Conservation (phyloP, 1,139 yeast species). For the Debaryomyces udenii region DNA sequence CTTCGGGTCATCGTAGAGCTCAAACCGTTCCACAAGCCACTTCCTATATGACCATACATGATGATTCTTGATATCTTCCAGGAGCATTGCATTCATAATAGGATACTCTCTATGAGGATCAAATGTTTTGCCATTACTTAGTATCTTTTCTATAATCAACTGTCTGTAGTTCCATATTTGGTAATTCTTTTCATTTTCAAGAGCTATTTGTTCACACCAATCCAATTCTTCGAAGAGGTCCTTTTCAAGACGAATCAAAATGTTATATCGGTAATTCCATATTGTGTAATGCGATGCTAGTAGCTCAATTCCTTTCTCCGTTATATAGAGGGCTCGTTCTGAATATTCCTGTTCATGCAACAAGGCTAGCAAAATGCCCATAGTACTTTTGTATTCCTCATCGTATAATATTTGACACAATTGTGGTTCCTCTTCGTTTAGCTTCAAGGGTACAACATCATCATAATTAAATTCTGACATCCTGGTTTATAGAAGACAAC, state of each 20-base stretch:
- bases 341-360: constrained; percentile 64
- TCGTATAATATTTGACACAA: constrained; percentile 79
- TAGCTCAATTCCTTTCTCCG: constrained; percentile 61
- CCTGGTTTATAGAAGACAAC: background rate
- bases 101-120: constrained; percentile 61
- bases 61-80: constrained; percentile 84
- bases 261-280: constrained; percentile 78
- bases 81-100: constrained; percentile 65
- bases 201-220: constrained; percentile 79
- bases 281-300: constrained; percentile 92
- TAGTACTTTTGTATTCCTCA: constrained; percentile 63
- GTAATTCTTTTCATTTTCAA: constrained; percentile 84
- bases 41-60: constrained; percentile 94
- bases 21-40: constrained; percentile 69
- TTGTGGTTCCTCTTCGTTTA: constrained; percentile 51
- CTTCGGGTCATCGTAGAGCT: constrained; percentile 41
- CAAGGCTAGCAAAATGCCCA: constrained; percentile 66
- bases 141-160: constrained; percentile 45
- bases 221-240: constrained; percentile 55
- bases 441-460: constrained; percentile 44
- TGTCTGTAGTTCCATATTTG: constrained; percentile 96
- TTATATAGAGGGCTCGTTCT: constrained; percentile 69
- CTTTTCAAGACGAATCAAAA: constrained; percentile 44
- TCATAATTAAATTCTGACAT: constrained; percentile 28
- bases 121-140: constrained; percentile 30